A percentile compares a stretch with the other conserved stretches of the same genome.
phyloP scores from a whole-genome alignment of 805 yeast genomes.

The Millerago galiae region DNA sequence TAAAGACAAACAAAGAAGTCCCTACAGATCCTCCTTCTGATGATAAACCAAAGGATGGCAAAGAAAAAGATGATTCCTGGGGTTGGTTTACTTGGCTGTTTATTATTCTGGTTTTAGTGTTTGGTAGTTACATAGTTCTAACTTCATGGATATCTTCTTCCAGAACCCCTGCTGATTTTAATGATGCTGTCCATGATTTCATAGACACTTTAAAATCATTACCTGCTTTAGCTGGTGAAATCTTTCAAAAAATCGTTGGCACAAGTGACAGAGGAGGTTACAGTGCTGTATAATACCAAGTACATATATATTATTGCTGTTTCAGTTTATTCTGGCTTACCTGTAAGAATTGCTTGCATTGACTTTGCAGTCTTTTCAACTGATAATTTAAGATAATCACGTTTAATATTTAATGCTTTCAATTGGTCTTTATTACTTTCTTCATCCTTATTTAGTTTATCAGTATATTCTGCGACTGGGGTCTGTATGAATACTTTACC shows the following conservation, averaged over 20 bases:
- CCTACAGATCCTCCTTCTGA: conserved; percentile 18
- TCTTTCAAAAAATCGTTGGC: conserved; percentile 60
- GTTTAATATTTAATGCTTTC: conserved; percentile 58
- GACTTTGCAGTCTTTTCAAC: conserved; percentile 65
- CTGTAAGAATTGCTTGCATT: conserved; percentile 39
- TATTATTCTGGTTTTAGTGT: conserved; percentile 60
- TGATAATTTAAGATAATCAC: conserved; percentile 67
- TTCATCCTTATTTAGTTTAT: conserved; percentile 45
- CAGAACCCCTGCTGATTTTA: conserved; percentile 60
- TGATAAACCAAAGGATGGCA: conserved; percentile 15
- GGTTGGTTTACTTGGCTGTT: conserved; percentile 83
- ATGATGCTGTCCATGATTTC: conserved; percentile 68
- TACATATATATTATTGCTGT: neutral
- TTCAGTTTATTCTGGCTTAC: conserved; percentile 6
- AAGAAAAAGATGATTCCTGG: conserved; percentile 38
- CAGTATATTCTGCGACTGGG: conserved; percentile 39
- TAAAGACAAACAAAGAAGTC: conserved; percentile 25
- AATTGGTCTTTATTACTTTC: conserved; percentile 50
- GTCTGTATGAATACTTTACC: conserved; percentile 65
- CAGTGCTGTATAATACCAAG: conserved; percentile 56
- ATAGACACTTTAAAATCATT: conserved; percentile 58
- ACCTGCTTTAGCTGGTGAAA: conserved; percentile 63
- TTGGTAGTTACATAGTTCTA: conserved; percentile 65
- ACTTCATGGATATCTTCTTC: conserved; percentile 74
- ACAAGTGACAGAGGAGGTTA: conserved; percentile 73